Base-by-base conservation (phyloP, 148 eudicot genomes). In the Dysphania ambrosioides region DNA sequence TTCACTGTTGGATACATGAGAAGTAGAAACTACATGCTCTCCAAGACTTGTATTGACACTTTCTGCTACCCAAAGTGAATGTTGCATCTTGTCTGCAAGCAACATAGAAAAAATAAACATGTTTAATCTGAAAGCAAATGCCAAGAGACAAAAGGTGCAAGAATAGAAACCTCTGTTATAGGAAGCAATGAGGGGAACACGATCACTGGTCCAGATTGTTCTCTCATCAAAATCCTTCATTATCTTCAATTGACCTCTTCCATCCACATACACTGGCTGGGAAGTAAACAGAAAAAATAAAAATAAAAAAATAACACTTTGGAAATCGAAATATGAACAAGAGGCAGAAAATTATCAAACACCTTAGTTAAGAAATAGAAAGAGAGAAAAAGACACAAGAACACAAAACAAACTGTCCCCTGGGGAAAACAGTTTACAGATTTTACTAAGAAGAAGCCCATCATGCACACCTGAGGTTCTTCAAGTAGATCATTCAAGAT, bases 161-260 rank as follows among this genome's bases (percentile, higher is more conserved):
- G 24, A 9, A 57, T 74, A 73, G 38, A 77, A 80, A 92, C 99
- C 99, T 90, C 87, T 90, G 66, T 82, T 89, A 77, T 85, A 88
- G 57, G 99, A 87, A 40, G 91, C 99, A 93, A 96, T 88, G 57
- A 96, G 78, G 67, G 99, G 97, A 63, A 96, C 66, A 69, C 71
- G 77, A 53, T 89, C 88, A 76, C 97, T 87, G 57, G 97, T 96
- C 99, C 99, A 96, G 71, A 96, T 92, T 35, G 94, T 96, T 83
- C 84, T 83, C 79, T 96, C 99, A 77, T 90, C 99, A 71, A 90
- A 90, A 78, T 96, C 97, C 76, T 85, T 87, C 88, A 90, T 84
- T 71, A 86, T 61, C 75, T 80, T 89, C 66, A 89, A 70, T 78
- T 84, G 86, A 27, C 94, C 97, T 81, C 91, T 89, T 86, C 89